A percentile compares a stretch with the other conserved stretches of the same genome.
These are phyloP conservation scores for Rhododendron griersonianum DNA, from an alignment of 148 eudicot species.

Conservation along the genomic window DNA sequence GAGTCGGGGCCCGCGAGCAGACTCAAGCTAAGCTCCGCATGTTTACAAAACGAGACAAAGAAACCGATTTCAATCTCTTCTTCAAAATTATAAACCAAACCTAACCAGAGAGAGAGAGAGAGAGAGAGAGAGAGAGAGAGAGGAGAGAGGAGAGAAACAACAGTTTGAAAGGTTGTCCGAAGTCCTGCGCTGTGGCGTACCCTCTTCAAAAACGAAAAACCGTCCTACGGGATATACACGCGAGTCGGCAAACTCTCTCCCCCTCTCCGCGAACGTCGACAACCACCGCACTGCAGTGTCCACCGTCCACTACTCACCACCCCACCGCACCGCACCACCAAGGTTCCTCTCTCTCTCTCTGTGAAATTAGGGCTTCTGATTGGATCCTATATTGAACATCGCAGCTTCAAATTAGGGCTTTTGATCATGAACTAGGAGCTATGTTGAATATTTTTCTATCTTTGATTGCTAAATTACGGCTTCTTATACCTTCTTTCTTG, in stretches of 20 bases:
- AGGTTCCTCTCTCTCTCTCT: background rate
- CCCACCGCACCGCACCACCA: background rate
- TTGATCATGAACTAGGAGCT: background rate
- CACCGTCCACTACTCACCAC: background rate
- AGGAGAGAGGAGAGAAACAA: too few species aligned
- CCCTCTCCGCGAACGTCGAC: background rate
- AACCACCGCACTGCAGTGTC: background rate
- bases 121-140: too few species aligned
- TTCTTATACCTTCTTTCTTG: background rate
- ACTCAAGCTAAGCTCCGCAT: too few species aligned
- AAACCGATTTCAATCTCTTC: too few species aligned
- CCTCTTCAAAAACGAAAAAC: too few species aligned
- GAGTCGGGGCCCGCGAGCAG: too few species aligned
- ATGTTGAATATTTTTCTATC: background rate
- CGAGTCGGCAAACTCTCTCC: background rate
- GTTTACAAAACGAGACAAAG: too few species aligned
- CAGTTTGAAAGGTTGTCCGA: too few species aligned
- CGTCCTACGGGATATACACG: background rate
- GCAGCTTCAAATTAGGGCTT: background rate
- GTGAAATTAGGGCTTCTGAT: background rate
- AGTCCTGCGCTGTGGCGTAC: too few species aligned
- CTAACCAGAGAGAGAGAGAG: too few species aligned
- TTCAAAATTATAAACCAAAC: too few species aligned
- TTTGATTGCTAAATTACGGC: background rate
- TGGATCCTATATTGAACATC: background rate